Evolutionary conservation across 768 basidiomycete species (phyloP), one percentile per base, ranked within the genome.

Genomic region (Boletus fagicola): DNA sequence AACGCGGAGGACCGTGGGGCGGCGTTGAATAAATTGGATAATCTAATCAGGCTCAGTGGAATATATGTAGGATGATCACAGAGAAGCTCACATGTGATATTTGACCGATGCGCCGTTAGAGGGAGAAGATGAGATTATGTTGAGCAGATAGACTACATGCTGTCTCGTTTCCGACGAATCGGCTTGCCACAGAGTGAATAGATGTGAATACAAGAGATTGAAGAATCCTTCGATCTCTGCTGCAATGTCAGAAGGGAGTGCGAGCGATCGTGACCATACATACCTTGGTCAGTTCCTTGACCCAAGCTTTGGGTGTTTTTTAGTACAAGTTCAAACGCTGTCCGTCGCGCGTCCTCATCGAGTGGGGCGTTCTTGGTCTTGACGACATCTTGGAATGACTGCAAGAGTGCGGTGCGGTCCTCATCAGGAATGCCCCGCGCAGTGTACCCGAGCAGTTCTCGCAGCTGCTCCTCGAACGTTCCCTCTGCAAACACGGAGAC

Each of bases 181-280:
- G 47, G 74, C 58, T 8, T 83, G 72, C 72, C 83, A 86, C 26
- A 89, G 74, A 11, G 80, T 72, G 61, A 89, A 80, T 39, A 92
- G 67, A 74, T 92, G 89, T 3, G 90, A 81, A 65, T 83, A 87
- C 43, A 93, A 68, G 35, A 93, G 79, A 72, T 92, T 92, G 79
- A 92, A 93, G 72, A 92, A 93, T 20, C 92, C 92, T 74, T 93
- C 90, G 60, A 85, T 84, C 74, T 94, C 88, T 90, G 68, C 24
- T 43, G 22, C 33, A 52, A 31, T 31, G 40, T 65, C 6, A 65
- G 38, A 38, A 60, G 20, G 16, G 22, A 31, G 51, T n/a, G 39
- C 24, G 2, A 51, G 24, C 33, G 31, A 52, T 56, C 36, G 20
- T 28, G 12, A 30, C 24, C 12, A 44, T 45, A 69, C 81, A 47